phyloP scores from a whole-genome alignment of 2,329 filamentous ascomycete genomes.

The Trichoderma harzianum region DNA sequence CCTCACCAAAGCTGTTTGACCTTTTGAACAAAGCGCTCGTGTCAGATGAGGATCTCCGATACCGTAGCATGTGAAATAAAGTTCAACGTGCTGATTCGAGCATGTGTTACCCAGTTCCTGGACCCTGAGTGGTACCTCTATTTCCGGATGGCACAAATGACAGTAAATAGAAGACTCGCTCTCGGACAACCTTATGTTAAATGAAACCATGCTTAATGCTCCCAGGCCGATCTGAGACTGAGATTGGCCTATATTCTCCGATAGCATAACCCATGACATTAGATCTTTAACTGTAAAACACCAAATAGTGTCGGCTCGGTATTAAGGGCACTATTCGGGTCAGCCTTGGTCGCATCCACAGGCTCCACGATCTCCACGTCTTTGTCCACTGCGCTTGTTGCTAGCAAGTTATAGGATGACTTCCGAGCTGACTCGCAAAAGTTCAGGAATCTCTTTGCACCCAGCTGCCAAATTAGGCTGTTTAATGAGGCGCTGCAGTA shows the following conservation, averaged over 20 bases:
- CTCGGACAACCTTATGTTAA: background rate
- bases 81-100: background rate
- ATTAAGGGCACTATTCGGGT: background rate
- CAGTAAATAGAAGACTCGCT: background rate
- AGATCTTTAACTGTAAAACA: background rate
- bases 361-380: slow-evolving; percentile 1
- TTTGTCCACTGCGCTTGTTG: background rate
- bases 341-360: slow-evolving; percentile 7
- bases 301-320: background rate
- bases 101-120: background rate
- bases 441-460: background rate
- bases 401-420: background rate
- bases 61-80: background rate
- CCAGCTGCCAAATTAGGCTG: slow-evolving; percentile 6
- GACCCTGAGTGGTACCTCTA: background rate
- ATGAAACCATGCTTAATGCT: background rate
- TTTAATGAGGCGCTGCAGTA: background rate
- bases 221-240: background rate
- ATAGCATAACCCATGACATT: background rate
- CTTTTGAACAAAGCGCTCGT: background rate
- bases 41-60: slow-evolving; percentile 4
- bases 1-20: background rate
- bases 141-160: background rate
- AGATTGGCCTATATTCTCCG: background rate
- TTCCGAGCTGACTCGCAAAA: slow-evolving; percentile 12